phyloP scores from a whole-genome alignment of 106 monocot genomes.

The Acorus calamus region DNA sequence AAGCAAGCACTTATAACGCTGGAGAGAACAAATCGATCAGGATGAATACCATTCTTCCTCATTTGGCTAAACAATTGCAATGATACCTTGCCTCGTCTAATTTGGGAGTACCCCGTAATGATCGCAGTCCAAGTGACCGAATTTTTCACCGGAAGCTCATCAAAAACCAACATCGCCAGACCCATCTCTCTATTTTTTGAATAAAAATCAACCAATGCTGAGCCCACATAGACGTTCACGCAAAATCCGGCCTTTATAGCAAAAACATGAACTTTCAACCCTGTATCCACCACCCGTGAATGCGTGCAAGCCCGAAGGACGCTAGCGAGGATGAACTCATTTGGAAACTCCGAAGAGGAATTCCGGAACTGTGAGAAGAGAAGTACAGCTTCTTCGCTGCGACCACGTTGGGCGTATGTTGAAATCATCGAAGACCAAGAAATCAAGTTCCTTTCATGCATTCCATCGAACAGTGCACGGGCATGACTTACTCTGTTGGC shows the following conservation, averaged over 20 bases:
- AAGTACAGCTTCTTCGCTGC: slow-evolving; percentile 21
- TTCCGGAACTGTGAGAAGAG: slow-evolving; percentile 33
- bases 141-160: slow-evolving; percentile 42
- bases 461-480: slow-evolving; percentile 54
- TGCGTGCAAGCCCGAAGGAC: slow-evolving; percentile 55
- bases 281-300: slow-evolving; percentile 10
- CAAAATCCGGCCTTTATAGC: slow-evolving; percentile 20
- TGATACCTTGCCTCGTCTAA: slow-evolving; percentile 30
- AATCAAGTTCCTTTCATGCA: slow-evolving; percentile 49
- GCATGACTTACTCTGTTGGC: slow-evolving; percentile 17
- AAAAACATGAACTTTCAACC: slow-evolving; percentile 35
- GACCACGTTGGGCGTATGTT: slow-evolving; percentile 30
- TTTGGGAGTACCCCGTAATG: slow-evolving; percentile 48
- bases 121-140: slow-evolving; percentile 77
- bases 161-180: slow-evolving; percentile 32
- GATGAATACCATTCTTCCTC: slow-evolving; percentile 26
- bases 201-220: slow-evolving; percentile 47
- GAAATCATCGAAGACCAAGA: slow-evolving; percentile 78
- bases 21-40: slow-evolving; percentile 64
- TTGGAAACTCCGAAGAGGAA: slow-evolving; percentile 20
- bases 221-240: slow-evolving; percentile 41
- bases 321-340: slow-evolving; percentile 76
- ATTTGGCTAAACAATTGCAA: slow-evolving; percentile 45
- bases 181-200: slow-evolving; percentile 52
- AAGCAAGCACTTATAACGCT: slow-evolving; percentile 67